phyloP scores from a whole-genome alignment of 2,329 filamentous ascomycete genomes.

The Alternaria viburni region DNA sequence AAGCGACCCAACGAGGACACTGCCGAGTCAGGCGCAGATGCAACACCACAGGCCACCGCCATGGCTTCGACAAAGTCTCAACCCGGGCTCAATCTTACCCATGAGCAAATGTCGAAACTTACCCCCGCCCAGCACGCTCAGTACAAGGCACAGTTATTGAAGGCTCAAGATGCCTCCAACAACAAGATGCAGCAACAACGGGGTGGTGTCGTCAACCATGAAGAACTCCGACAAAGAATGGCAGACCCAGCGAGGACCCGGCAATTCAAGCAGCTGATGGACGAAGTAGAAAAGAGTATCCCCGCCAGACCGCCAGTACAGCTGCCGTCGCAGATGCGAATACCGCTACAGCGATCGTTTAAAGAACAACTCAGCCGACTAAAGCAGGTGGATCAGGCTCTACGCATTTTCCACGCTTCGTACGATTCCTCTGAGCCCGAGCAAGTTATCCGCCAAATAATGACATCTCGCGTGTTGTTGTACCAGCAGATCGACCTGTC shows the following conservation, averaged over 20 bases:
- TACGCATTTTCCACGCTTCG: slow-evolving; percentile 39
- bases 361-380: slow-evolving; percentile 33
- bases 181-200: slow-evolving; percentile 37
- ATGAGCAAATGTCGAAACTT: slow-evolving; percentile 44
- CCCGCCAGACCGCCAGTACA: slow-evolving; percentile 29
- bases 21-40: slow-evolving; percentile 45
- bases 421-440: slow-evolving; percentile 36
- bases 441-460: slow-evolving; percentile 32
- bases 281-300: slow-evolving; percentile 37
- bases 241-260: slow-evolving; percentile 33
- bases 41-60: slow-evolving; percentile 43
- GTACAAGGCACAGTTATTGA: slow-evolving; percentile 41
- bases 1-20: slow-evolving; percentile 53
- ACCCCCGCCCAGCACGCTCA: slow-evolving; percentile 42
- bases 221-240: slow-evolving; percentile 36
- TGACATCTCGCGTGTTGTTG: slow-evolving; percentile 31
- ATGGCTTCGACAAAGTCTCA: slow-evolving; percentile 45
- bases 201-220: slow-evolving; percentile 23
- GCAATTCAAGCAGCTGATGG: slow-evolving; percentile 35
- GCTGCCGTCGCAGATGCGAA: slow-evolving; percentile 29
- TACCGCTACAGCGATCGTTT: slow-evolving; percentile 34
- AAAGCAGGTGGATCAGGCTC: slow-evolving; percentile 39
- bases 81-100: slow-evolving; percentile 37
- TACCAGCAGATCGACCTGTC: slow-evolving; percentile 37
- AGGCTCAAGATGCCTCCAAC: slow-evolving; percentile 42